Evolutionary conservation across 164 flowering plant genomes (phyloP).

Genomic region (Vitis vinifera): DNA sequence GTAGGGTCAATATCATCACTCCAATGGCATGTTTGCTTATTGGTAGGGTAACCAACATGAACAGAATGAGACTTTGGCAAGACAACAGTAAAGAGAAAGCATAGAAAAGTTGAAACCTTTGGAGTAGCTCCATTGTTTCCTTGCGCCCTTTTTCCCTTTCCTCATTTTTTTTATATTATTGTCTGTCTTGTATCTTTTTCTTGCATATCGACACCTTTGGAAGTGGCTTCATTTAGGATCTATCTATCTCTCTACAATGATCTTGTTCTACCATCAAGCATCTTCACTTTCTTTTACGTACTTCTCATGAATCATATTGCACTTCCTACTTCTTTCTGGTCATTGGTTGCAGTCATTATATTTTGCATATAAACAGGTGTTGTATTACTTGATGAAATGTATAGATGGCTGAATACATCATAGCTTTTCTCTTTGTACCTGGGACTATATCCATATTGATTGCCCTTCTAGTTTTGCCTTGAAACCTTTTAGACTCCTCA

Average conservation of each 20-base stretch:
- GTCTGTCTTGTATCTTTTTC: background rate
- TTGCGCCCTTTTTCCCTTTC: background rate
- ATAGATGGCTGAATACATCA: too few relatives aligned
- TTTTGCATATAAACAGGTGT: too few relatives aligned
- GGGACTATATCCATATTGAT: background rate
- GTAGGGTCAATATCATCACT: slow-evolving; percentile 3
- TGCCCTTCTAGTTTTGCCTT: slow-evolving; percentile 6
- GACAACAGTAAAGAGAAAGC: slow-evolving; percentile 35
- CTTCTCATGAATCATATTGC: too few relatives aligned
- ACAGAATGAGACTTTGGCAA: slow-evolving; percentile 15
- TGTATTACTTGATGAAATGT: too few relatives aligned
- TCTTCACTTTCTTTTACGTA: too few relatives aligned
- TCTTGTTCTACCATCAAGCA: too few relatives aligned
- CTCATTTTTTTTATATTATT: background rate
- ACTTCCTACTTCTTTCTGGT: too few relatives aligned
- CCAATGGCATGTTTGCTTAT: slow-evolving; percentile 13
- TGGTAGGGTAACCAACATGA: slow-evolving; percentile 9
- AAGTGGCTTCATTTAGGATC: too few relatives aligned
- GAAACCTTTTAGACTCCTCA: background rate
- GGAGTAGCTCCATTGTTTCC: slow-evolving; percentile 20
- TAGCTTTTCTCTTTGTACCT: too few relatives aligned
- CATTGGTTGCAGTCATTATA: too few relatives aligned
- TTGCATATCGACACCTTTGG: too few relatives aligned
- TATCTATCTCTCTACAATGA: too few relatives aligned
- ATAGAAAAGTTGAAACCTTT: slow-evolving; percentile 14